Base-by-base conservation (phyloP, 441 rosid genomes). In the Bruguiera hainesii region DNA sequence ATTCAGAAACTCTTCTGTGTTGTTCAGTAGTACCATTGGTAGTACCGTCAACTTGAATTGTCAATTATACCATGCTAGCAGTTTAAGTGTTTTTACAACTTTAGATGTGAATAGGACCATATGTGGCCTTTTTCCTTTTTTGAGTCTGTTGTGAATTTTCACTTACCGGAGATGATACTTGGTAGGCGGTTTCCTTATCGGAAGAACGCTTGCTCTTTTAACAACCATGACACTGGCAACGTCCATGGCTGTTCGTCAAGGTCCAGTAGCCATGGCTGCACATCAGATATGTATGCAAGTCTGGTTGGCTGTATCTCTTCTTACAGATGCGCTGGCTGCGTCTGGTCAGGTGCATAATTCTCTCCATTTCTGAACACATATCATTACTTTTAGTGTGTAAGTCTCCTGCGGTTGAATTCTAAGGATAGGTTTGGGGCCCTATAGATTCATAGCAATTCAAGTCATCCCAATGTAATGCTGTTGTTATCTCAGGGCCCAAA, bases 221-320 rank as follows among this genome's bases (percentile, higher is more conserved):
- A 72, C 74, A 53, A 91, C 94, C 71, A 88, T 90, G 85, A 91
- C 97, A 28, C 58, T 94, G 65, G 97, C 87, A n/a, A 94, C 99
- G 18, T 91, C 98, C 70, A 89, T 94, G 99, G 98, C 96, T 59
- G 96, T 95, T 73, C 93, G 95, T 58, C 98, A 91, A 77, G 99
- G 98, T 72, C 84, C 87, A 53, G 64, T 84, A 21, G 85, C 93
- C 28, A 95, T 95, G 99, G 97, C 99, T 73, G 99, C 94, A 35
- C 98, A 95, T 83, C 99, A 91, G 80, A 91, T 95, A 85, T 95
- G 98, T 79, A 80, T 88, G 96, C 98, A 95, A 89, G 85, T 95
- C 23, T 95, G 99, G 99, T 80, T 95, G 80, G 94, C 97, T 63
- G 99, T 95, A 65, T 90, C 98, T 72, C 89, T 95, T 75, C 94